Evolutionary conservation across 352 stramenopile species (phyloP).

Genomic region (Thraustochytrium sp.): DNA sequence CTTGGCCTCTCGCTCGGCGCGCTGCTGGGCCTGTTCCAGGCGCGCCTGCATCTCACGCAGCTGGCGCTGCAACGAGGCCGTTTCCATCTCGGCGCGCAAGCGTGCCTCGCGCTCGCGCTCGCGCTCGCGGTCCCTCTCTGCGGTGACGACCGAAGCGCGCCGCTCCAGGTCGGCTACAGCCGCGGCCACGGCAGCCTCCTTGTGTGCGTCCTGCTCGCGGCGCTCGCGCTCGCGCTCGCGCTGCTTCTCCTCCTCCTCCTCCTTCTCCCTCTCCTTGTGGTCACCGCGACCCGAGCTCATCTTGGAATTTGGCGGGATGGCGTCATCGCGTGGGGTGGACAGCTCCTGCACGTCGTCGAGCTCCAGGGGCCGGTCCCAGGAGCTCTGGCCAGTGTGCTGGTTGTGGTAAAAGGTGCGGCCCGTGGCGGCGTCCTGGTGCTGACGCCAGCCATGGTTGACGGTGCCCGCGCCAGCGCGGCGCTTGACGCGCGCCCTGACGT

Average conservation of each 20-base stretch:
- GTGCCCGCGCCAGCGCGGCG: neutral
- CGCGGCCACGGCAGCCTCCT: no score
- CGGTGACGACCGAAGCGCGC: no score
- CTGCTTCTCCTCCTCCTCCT: neutral
- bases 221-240: neutral
- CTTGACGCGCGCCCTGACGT: neutral
- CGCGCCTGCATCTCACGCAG: slow-evolving; percentile 45
- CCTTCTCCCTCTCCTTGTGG: no score
- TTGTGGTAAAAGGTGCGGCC: slow-evolving; percentile 13
- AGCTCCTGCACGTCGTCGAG: neutral
- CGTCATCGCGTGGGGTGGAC: neutral
- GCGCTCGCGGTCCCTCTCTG: no score
- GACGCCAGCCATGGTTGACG: neutral
- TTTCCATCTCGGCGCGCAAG: neutral
- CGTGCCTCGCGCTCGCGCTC: neutral
- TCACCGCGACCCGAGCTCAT: no score
- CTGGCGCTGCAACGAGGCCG: slow-evolving; percentile 49
- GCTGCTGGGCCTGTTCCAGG: slow-evolving; percentile 29
- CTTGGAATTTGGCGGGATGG: neutral
- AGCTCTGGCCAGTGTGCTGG: neutral
- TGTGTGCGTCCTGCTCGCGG: no score
- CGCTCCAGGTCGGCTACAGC: no score
- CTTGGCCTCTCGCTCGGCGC: neutral
- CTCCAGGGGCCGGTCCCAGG: neutral
- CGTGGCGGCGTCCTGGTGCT: neutral